phyloP scores from a whole-genome alignment of 2,329 filamentous ascomycete genomes.

The Talaromyces sp. region DNA sequence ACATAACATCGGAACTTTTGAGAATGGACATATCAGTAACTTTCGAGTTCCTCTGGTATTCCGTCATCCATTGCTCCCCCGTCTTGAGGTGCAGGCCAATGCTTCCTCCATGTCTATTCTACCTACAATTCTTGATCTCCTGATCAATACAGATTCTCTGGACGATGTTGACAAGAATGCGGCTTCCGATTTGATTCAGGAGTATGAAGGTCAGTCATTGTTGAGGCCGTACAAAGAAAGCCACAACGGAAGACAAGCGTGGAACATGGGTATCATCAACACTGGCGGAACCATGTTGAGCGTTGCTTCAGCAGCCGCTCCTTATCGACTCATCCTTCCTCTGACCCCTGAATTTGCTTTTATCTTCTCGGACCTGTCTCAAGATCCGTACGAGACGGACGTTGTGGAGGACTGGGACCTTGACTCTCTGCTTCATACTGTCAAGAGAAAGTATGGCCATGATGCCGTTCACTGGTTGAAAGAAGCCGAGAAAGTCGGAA shows the following conservation, averaged over 20 bases:
- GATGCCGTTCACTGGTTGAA: slow-evolving; percentile 35
- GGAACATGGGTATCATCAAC: slow-evolving; percentile 37
- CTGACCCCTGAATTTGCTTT: slow-evolving; percentile 67
- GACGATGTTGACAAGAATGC: slow-evolving; percentile 30
- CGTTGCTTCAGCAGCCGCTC: slow-evolving; percentile 74
- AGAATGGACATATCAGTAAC: slow-evolving; percentile 46
- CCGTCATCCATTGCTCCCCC: slow-evolving; percentile 44
- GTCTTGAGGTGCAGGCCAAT: slow-evolving; percentile 40
- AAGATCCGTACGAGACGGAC: slow-evolving; percentile 35
- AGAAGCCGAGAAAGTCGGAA: slow-evolving; percentile 36
- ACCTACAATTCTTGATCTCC: slow-evolving; percentile 47
- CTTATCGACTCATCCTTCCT: slow-evolving; percentile 65
- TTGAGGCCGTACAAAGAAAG: slow-evolving; percentile 40
- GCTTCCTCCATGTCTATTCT: slow-evolving; percentile 45
- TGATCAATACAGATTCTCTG: slow-evolving; percentile 42
- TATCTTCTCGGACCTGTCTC: slow-evolving; percentile 34
- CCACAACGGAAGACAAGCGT: slow-evolving; percentile 33
- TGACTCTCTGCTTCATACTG: slow-evolving; percentile 25
- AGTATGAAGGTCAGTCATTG: slow-evolving; percentile 50
- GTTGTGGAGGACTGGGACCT: slow-evolving; percentile 34
- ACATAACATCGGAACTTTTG: slow-evolving; percentile 39
- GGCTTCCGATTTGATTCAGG: slow-evolving; percentile 41
- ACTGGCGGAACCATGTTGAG: slow-evolving; percentile 50
- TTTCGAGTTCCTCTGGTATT: slow-evolving; percentile 46
- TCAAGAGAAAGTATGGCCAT: slow-evolving; percentile 29